Percentiles rank a stretch among this genome's conserved stretches.
phyloP scores from a whole-genome alignment of 192 early-diverging fungal species.

The Linnemannia schmuckeri region DNA sequence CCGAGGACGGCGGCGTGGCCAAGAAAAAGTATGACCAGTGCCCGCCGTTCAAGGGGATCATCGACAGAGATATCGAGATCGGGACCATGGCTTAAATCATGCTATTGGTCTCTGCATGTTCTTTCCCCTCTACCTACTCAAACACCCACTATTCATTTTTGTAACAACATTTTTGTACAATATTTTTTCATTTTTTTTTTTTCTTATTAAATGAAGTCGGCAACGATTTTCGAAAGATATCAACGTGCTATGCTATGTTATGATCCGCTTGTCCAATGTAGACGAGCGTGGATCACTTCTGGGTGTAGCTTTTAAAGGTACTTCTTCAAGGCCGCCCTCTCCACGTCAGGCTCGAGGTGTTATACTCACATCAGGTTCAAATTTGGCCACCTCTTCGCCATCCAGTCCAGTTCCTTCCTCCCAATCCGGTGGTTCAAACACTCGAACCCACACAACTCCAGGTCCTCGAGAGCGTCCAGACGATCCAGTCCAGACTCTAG shows the following conservation, averaged over 20 bases:
- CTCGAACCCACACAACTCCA: constrained; percentile 21
- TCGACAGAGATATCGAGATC: background rate
- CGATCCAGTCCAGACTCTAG: background rate
- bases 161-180: no score
- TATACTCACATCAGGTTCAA: background rate
- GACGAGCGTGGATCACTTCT: background rate
- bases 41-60: constrained; percentile 6
- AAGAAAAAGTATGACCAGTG: constrained; percentile 34
- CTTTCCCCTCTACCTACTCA: background rate
- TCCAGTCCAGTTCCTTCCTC: background rate
- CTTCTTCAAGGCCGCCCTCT: background rate
- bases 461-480: background rate
- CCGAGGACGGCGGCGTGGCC: background rate
- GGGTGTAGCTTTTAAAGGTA: background rate
- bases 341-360: background rate
- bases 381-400: constrained; percentile 5
- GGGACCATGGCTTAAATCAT: background rate
- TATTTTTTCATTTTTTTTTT: no score
- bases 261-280: background rate
- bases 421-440: background rate
- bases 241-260: background rate
- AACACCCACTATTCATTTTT: no score
- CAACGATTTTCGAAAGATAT: no score
- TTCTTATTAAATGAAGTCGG: no score
- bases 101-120: background rate